These are phyloP conservation scores for Eucalyptus sideroxylon DNA, from an alignment of 345 rosid species.

Conservation along the genomic window DNA sequence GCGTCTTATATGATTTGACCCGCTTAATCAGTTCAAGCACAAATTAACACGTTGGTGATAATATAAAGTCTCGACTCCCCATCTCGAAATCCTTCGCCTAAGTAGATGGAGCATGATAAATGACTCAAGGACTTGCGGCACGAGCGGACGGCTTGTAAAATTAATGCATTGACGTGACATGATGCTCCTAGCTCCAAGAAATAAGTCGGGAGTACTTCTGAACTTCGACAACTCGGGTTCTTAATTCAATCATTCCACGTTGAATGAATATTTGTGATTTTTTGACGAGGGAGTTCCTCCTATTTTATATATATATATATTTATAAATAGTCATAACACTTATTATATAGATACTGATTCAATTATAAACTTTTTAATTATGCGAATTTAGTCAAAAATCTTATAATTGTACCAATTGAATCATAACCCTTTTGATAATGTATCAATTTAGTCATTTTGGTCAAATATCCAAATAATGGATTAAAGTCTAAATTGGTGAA, in stretches of 20 bases:
- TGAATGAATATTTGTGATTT: not conserved
- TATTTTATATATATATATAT: too few species aligned
- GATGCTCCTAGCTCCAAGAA: not conserved
- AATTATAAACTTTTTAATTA: too few species aligned
- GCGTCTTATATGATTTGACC: not conserved
- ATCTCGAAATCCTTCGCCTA: not conserved
- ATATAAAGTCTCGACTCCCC: not conserved
- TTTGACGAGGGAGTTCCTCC: not conserved
- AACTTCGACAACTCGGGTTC: not conserved
- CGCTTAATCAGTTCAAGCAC: not conserved
- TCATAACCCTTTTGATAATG: fast-evolving
- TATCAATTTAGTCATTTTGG: not conserved
- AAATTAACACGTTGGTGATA: not conserved
- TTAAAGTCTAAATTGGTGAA: not conserved
- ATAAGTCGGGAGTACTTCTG: not conserved
- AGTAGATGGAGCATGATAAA: not conserved
- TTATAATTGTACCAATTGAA: too few species aligned
- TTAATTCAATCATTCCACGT: not conserved
- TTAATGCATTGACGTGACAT: not conserved
- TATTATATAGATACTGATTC: too few species aligned
- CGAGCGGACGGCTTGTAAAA: not conserved
- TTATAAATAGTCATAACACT: too few species aligned
- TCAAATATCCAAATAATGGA: not conserved
- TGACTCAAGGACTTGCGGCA: not conserved
- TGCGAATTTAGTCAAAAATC: too few species aligned